Conservation (phyloP, 2,329 filamentous ascomycete genomes). For the Botrytis fabae region DNA sequence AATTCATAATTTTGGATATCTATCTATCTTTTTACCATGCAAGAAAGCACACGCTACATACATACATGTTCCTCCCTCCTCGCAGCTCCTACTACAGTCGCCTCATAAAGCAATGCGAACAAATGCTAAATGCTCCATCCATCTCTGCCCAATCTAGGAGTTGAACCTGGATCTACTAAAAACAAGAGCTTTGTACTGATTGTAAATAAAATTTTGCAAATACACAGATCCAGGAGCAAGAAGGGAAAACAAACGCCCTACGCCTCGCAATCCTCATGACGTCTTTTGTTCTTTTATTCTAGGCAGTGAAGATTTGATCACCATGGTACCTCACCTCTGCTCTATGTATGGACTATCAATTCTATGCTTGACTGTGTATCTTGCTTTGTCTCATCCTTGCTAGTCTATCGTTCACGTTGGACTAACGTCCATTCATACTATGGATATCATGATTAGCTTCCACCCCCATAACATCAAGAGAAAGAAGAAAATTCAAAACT, state of each 20-base stretch:
- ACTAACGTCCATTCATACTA: conserved; percentile 47
- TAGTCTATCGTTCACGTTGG: conserved; percentile 47
- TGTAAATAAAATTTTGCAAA: background rate
- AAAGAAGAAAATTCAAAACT: conserved; percentile 41
- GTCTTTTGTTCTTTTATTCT: conserved; percentile 7
- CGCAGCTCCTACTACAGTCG: background rate
- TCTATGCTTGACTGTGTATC: background rate
- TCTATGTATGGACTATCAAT: conserved; percentile 10
- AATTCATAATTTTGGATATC: background rate
- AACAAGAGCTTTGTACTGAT: background rate
- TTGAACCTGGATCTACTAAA: background rate
- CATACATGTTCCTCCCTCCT: background rate
- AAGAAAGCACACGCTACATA: background rate
- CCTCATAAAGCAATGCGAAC: background rate
- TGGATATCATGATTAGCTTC: conserved; percentile 21
- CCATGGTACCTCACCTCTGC: background rate
- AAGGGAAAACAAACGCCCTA: background rate
- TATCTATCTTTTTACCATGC: background rate
- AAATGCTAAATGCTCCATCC: background rate
- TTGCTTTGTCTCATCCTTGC: background rate
- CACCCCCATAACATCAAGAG: background rate
- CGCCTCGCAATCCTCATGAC: background rate
- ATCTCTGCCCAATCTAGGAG: background rate
- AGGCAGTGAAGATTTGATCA: background rate
- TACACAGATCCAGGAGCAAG: background rate